Evolutionary conservation across 2,329 filamentous ascomycete genomes (phyloP).

Genomic region (Epichloe baconii): DNA sequence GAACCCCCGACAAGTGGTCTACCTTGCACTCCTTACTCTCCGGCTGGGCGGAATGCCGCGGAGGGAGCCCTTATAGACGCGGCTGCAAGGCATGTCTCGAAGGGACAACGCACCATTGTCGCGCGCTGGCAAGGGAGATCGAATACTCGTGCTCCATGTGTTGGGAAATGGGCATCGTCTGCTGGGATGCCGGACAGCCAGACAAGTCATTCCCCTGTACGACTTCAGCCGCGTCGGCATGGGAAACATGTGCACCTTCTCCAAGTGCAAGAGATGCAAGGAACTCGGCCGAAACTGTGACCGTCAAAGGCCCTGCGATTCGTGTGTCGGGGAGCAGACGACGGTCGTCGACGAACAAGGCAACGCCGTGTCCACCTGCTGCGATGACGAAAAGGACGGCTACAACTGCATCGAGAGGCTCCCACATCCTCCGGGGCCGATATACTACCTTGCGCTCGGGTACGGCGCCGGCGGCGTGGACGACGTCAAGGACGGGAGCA

Average conservation of each 20-base stretch:
- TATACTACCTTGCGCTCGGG: slow-evolving; percentile 23
- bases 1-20: slow-evolving; percentile 8
- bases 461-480: slow-evolving; percentile 18
- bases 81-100: slow-evolving; percentile 8
- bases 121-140: slow-evolving; percentile 5
- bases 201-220: slow-evolving; percentile 11
- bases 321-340: slow-evolving; percentile 12
- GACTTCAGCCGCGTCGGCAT: slow-evolving; percentile 20
- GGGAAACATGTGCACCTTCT: slow-evolving; percentile 15
- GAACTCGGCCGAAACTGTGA: slow-evolving; percentile 18
- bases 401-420: slow-evolving; percentile 10
- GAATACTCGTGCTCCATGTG: slow-evolving; percentile 15
- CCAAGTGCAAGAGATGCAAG: slow-evolving; percentile 14
- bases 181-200: slow-evolving; percentile 3
- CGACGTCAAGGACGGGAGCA: slow-evolving; percentile 12
- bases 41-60: slow-evolving; percentile 10
- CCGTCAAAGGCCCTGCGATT: slow-evolving; percentile 24
- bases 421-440: slow-evolving; percentile 9
- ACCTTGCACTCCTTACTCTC: slow-evolving; percentile 3
- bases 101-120: slow-evolving; percentile 9
- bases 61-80: slow-evolving; percentile 7
- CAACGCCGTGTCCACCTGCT: slow-evolving; percentile 4
- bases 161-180: slow-evolving; percentile 19
- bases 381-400: neutral
- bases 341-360: neutral